Conservation (phyloP, 345 rosid species). For the Acer yangbiense region DNA sequence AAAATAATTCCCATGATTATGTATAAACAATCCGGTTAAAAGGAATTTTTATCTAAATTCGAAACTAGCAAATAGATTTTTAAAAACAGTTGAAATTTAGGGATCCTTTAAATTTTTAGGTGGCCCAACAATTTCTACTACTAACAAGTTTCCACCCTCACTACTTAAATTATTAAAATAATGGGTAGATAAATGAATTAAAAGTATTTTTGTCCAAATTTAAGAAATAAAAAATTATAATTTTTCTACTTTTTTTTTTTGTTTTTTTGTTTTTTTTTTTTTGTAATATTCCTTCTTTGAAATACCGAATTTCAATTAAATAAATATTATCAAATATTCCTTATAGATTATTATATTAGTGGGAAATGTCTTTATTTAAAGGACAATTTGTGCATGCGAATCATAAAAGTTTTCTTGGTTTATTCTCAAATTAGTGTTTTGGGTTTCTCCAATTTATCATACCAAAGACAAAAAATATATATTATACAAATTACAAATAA, state of each 20-base stretch:
- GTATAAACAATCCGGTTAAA: no score
- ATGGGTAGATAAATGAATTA: background rate
- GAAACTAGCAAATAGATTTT: background rate
- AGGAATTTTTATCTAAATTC: background rate
- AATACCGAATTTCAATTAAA: no score
- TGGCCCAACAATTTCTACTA: background rate
- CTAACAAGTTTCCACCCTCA: background rate
- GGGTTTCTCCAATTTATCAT: background rate
- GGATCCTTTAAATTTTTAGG: background rate
- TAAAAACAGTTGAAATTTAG: background rate
- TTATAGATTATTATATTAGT: no score
- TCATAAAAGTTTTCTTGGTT: background rate
- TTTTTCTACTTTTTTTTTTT: no score
- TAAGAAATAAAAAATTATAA: no score
- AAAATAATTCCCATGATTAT: no score
- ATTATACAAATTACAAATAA: no score
- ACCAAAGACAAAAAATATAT: background rate
- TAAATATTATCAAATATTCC: no score
- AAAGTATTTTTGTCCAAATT: no score
- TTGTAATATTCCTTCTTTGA: no score
- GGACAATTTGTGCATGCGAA: background rate
- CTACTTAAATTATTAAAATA: background rate
- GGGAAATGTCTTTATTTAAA: no score
- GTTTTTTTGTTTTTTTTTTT: no score
- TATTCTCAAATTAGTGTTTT: constrained; percentile 3